phyloP scores from a whole-genome alignment of 352 stramenopile genomes.

The Pythium aquatile region DNA sequence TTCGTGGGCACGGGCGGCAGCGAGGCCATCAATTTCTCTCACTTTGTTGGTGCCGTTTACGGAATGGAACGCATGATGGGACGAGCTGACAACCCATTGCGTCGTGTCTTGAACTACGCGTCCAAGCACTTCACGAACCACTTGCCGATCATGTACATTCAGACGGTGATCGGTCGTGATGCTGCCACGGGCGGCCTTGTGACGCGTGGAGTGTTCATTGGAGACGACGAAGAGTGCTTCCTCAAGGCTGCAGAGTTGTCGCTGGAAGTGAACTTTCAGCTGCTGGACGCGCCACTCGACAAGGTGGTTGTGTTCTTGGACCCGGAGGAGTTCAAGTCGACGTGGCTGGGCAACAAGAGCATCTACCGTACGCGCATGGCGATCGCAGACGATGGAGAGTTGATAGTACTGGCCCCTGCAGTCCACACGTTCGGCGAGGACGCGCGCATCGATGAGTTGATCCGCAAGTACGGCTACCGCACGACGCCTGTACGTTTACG shows the following conservation, averaged over 20 bases:
- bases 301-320: slow-evolving; percentile 97
- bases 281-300: slow-evolving; percentile 88
- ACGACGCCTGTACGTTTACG: slow-evolving; percentile 84
- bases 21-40: slow-evolving; percentile 96
- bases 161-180: slow-evolving; percentile 92
- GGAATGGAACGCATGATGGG: slow-evolving; percentile 99
- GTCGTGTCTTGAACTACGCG: slow-evolving; percentile 95
- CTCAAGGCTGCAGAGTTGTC: slow-evolving; percentile 93
- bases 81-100: slow-evolving; percentile 93
- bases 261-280: slow-evolving; percentile 95
- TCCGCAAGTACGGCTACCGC: slow-evolving; percentile 96
- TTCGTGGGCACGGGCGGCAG: slow-evolving; percentile 94
- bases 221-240: slow-evolving; percentile 96
- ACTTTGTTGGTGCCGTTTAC: slow-evolving; percentile 98
- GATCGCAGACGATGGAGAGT: slow-evolving; percentile 93
- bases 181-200: slow-evolving; percentile 46
- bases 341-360: slow-evolving; percentile 97
- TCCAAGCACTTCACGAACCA: slow-evolving; percentile 90
- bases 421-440: slow-evolving; percentile 96
- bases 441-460: slow-evolving; percentile 92
- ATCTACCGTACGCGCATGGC: slow-evolving; percentile 98
- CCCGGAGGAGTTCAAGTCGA: slow-evolving; percentile 96
- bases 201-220: slow-evolving; percentile 94
- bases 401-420: slow-evolving; percentile 94
- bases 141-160: slow-evolving; percentile 94